phyloP scores from a whole-genome alignment of 148 eudicot species.

The Vaccinium vitisidaea region DNA sequence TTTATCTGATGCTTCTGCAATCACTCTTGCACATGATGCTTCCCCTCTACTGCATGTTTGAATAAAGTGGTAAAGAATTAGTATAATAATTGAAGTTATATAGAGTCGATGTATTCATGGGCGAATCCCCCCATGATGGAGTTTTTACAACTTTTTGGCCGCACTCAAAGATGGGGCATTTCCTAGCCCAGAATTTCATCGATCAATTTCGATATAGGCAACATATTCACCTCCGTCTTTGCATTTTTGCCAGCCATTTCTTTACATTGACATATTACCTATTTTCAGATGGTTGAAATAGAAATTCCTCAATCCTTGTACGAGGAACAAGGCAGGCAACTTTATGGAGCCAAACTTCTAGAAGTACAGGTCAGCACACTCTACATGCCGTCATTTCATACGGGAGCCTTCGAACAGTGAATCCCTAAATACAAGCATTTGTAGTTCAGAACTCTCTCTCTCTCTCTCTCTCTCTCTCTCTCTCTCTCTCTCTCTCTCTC shows the following conservation, averaged over 20 bases:
- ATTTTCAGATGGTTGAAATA: conserved; percentile 76
- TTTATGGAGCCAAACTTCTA: conserved; percentile 80
- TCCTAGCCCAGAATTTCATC: too few species aligned
- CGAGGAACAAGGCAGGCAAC: conserved; percentile 95
- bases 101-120: too few species aligned
- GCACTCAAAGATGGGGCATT: too few species aligned
- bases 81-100: too few species aligned
- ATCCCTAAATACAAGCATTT: background rate
- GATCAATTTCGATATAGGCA: background rate
- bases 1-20: background rate
- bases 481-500: conserved; percentile 2
- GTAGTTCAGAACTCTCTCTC: background rate
- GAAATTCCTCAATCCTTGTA: conserved; percentile 86
- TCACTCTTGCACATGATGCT: background rate
- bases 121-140: too few species aligned
- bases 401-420: background rate
- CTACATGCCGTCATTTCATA: background rate
- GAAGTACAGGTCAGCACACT: conserved; percentile 70
- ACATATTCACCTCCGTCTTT: background rate
- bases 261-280: background rate
- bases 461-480: background rate
- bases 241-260: background rate
- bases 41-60: too few species aligned
- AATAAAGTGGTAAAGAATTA: too few species aligned
- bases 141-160: too few species aligned